phyloP scores from a whole-genome alignment of 768 basidiomycete genomes.

The Fibroporia radiculosa region DNA sequence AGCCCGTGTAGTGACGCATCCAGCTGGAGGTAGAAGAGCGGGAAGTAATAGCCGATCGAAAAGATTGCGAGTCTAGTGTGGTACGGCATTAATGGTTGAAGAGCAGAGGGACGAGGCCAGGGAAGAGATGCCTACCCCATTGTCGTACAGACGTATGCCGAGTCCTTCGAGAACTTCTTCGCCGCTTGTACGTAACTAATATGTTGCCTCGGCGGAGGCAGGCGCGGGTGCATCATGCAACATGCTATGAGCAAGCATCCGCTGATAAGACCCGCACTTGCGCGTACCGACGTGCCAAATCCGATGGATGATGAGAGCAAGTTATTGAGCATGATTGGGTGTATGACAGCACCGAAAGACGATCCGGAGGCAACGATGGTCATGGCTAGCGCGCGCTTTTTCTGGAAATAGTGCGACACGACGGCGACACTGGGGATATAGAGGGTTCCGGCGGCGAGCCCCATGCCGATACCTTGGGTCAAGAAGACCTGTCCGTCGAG shows the following conservation, averaged over 20 bases:
- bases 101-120: not conserved
- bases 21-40: slow-evolving; percentile 10
- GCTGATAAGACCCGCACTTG: slow-evolving; percentile 32
- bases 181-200: slow-evolving; percentile 7
- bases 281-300: slow-evolving; percentile 35
- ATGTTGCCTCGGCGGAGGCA: slow-evolving; percentile 11
- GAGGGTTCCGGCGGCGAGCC: slow-evolving; percentile 39
- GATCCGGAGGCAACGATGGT: slow-evolving; percentile 47
- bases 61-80: slow-evolving; percentile 10
- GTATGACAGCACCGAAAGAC: slow-evolving; percentile 1
- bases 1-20: not conserved
- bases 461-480: slow-evolving; percentile 49
- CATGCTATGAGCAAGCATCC: slow-evolving; percentile 19
- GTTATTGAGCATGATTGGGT: slow-evolving; percentile 5
- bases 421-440: slow-evolving; percentile 43
- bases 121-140: slow-evolving; percentile 12
- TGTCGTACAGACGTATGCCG: slow-evolving; percentile 18
- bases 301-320: slow-evolving; percentile 20
- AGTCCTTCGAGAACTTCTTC: slow-evolving; percentile 18
- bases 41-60: slow-evolving; percentile 19
- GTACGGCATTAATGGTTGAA: no score
- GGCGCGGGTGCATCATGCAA: slow-evolving; percentile 13
- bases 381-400: slow-evolving; percentile 40
- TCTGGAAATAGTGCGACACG: slow-evolving; percentile 45
- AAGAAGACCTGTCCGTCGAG: slow-evolving; percentile 36